phyloP scores from a whole-genome alignment of 345 rosid species.

The Kernera saxatilis region DNA sequence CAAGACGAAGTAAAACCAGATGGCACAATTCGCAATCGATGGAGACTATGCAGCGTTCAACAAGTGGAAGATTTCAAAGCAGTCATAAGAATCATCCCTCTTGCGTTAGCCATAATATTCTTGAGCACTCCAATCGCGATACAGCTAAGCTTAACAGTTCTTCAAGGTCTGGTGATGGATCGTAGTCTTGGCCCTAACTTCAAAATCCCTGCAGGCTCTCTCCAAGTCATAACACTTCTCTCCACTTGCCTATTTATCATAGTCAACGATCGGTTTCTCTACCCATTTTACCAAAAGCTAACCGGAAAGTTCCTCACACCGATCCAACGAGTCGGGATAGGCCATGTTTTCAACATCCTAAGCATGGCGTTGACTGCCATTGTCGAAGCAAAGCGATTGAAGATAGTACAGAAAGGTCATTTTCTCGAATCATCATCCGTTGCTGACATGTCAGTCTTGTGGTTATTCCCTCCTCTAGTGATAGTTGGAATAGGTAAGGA shows the following conservation, averaged over 20 bases:
- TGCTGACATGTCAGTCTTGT: constrained; percentile 41
- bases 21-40: constrained; percentile 32
- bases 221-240: constrained; percentile 34
- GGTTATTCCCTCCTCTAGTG: constrained; percentile 54
- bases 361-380: constrained; percentile 39
- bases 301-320: constrained; percentile 20
- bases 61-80: constrained; percentile 66
- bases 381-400: constrained; percentile 47
- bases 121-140: constrained; percentile 38
- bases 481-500: constrained; percentile 39
- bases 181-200: constrained; percentile 41
- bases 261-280: constrained; percentile 35
- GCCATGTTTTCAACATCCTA: constrained; percentile 41
- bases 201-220: constrained; percentile 52
- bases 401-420: constrained; percentile 17
- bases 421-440: background rate
- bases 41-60: constrained; percentile 49
- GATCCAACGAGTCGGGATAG: constrained; percentile 42
- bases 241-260: constrained; percentile 34
- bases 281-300: constrained; percentile 40
- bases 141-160: constrained; percentile 37
- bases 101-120: constrained; percentile 38
- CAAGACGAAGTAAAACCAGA: constrained; percentile 36
- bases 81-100: constrained; percentile 43
- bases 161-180: constrained; percentile 59